Conservation (phyloP, 495 filamentous ascomycete species). For the Neurospora hispaniola region DNA sequence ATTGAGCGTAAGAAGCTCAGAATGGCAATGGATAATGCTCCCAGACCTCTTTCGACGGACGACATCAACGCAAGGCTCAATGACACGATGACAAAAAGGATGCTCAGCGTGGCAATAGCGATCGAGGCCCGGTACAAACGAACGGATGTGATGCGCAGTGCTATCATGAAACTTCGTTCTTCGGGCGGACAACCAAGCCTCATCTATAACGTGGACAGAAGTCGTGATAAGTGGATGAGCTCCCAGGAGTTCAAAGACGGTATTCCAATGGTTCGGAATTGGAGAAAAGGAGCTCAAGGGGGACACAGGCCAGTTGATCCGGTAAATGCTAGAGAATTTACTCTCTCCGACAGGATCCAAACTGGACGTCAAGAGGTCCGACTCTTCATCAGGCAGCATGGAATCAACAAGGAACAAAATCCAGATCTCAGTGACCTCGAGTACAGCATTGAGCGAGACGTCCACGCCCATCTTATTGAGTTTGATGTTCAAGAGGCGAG, state of each 20-base stretch:
- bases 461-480: conserved; percentile 10
- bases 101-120: conserved; percentile 9
- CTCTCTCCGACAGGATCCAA: neutral
- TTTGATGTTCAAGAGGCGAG: neutral
- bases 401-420: no score
- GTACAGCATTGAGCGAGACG: conserved; percentile 8
- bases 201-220: neutral
- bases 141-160: conserved; percentile 12
- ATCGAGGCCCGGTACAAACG: conserved; percentile 10
- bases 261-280: neutral
- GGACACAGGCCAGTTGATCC: neutral
- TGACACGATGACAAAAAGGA: conserved; percentile 5
- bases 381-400: neutral
- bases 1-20: neutral
- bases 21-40: neutral
- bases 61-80: neutral
- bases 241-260: neutral
- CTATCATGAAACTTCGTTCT: conserved; percentile 2
- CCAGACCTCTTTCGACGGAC: neutral
- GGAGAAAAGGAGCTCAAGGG: neutral
- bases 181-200: neutral
- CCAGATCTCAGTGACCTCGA: neutral
- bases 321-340: neutral
- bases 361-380: neutral
- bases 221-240: neutral